Base-by-base conservation (phyloP, 1,139 yeast species). In the Yamadazyma membranifaciens region DNA sequence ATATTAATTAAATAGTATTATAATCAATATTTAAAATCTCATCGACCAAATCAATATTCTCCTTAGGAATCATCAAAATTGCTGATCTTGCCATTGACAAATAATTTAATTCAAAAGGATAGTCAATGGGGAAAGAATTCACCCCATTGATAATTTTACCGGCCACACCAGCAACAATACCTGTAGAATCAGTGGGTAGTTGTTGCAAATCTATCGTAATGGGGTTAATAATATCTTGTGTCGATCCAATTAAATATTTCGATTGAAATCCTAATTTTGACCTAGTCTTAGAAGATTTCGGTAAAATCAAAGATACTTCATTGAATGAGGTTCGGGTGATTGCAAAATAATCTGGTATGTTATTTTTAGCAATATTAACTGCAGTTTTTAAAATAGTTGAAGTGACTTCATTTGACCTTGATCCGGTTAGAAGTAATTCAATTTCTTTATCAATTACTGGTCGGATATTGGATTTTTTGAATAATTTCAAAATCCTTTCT, bases 101-200 rank as follows among this genome's bases (percentile, higher is more conserved):
- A 49, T 81, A 82, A 51, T 75, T 75, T 78, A 81, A 76, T 45
- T 80, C 83, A 36, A 69, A 66, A 1, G 64, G 55, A 39, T 48
- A 51, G 9, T 48, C 50, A 4, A 44, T 29, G 14, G 59, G 49
- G 3, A 43, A 39, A 9, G 43, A 37, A 25, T 52, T 52, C 33
- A 65, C 52, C 3, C 70, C 70, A 35, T 61, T 63, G 28, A 77
- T 55, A 26, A 80, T 57, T 41, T 64, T 67, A 40, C 78, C 65
- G 1, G 87, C 85, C 26, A 82, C 72, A 1, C 87, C 86, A 0
- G 86, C 81, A 1, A 81, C 87, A 41, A 82, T 80, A 37, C 87
- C 87, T 7, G 83, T 80, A 6, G 81, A 69, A 54, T 81, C 82
- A 33, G 79, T 62, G 0, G 87, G 87, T 29, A 81, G 58, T 24